These are phyloP conservation scores for Leishmania lainsoni DNA, from an alignment of 208 protist species.

Conservation along the genomic window DNA sequence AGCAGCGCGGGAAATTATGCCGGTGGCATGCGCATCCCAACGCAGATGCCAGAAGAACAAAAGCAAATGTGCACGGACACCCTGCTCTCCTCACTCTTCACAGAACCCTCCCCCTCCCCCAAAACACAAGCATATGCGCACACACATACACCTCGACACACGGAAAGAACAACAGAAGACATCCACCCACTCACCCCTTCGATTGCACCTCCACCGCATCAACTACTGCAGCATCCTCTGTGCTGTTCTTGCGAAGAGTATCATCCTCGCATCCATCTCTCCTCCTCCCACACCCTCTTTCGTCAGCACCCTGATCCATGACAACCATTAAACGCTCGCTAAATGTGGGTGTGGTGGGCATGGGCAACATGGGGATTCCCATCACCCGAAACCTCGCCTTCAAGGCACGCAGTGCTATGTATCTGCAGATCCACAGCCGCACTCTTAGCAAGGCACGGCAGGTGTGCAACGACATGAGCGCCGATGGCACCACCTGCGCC, in stretches of 20 bases:
- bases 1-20: not conserved
- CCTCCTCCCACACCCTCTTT: not conserved
- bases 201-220: not conserved
- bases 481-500: slow-evolving; percentile 83
- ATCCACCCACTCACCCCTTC: not conserved
- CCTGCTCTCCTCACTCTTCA: not conserved
- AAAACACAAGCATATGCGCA: not conserved
- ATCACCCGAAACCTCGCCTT: slow-evolving; percentile 89
- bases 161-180: not conserved
- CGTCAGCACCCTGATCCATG: slow-evolving; percentile 16
- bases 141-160: not conserved
- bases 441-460: slow-evolving; percentile 59
- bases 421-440: slow-evolving; percentile 87
- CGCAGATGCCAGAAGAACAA: not conserved
- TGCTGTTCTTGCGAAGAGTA: slow-evolving; percentile 1
- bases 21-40: not conserved
- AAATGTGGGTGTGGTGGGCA: slow-evolving; percentile 86
- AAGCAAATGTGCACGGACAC: not conserved
- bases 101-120: not conserved
- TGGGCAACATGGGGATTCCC: slow-evolving; percentile 88
- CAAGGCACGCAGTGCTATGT: slow-evolving; percentile 84
- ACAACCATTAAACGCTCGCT: slow-evolving; percentile 75
- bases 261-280: too few species aligned
- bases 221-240: not conserved
- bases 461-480: slow-evolving; percentile 77